A percentile compares a stretch with the other conserved stretches of the same genome.
phyloP scores from a whole-genome alignment of 2,329 filamentous ascomycete species.

The Nemania abortiva region DNA sequence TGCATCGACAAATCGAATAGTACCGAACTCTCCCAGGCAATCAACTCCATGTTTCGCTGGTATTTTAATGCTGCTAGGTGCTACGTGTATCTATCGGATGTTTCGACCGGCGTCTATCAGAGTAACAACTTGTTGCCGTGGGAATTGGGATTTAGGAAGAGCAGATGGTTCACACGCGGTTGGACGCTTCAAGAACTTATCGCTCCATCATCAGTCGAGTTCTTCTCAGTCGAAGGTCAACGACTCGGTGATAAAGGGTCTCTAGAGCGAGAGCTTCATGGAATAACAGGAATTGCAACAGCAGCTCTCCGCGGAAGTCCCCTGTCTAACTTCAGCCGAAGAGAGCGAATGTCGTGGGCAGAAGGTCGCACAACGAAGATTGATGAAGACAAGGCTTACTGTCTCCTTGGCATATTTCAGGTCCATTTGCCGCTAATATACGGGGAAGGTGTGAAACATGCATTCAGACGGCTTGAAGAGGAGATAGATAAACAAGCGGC shows the following conservation, averaged over 20 bases:
- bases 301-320: constrained; percentile 18
- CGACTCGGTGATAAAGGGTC: constrained; percentile 29
- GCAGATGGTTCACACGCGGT: constrained; percentile 9
- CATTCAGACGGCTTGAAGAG: constrained; percentile 6
- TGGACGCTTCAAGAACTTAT: constrained; percentile 23
- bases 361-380: neutral
- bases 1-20: constrained; percentile 34
- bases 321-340: constrained; percentile 27
- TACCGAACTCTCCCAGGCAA: constrained; percentile 35
- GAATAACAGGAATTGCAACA: constrained; percentile 29
- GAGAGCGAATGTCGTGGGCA: constrained; percentile 32
- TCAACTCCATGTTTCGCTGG: constrained; percentile 40
- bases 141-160: constrained; percentile 16
- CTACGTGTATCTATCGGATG: constrained; percentile 41
- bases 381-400: constrained; percentile 17
- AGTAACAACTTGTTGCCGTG: neutral
- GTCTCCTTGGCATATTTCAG: constrained; percentile 10
- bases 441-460: constrained; percentile 14
- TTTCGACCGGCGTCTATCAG: constrained; percentile 29
- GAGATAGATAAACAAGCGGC: constrained; percentile 5
- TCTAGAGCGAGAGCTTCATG: constrained; percentile 16
- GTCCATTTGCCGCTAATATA: constrained; percentile 8
- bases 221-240: constrained; percentile 26
- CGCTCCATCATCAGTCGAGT: constrained; percentile 23
- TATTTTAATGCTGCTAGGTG: constrained; percentile 34